A percentile compares a stretch with the other conserved stretches of the same genome.
Evolutionary conservation across 768 basidiomycete genomes (phyloP).

Genomic region (Strobilomyces echinocephalus): DNA sequence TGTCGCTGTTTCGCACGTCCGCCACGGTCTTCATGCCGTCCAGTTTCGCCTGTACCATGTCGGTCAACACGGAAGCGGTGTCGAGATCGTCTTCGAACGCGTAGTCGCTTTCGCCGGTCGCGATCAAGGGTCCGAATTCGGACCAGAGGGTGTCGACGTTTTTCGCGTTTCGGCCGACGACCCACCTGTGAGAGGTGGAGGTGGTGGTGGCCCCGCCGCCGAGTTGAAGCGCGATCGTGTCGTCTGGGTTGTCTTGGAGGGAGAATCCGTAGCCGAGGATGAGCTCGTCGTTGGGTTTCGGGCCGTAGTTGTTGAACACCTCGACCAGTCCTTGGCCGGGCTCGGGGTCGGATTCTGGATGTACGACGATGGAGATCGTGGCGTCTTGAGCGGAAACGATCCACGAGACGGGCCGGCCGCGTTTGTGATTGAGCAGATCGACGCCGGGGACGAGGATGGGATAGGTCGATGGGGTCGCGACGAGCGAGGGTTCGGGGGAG

Average conservation of each 20-base stretch:
- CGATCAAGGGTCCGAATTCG: slow-evolving; percentile 38
- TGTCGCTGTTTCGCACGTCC: slow-evolving; percentile 13
- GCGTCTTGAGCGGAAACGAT: slow-evolving; percentile 43
- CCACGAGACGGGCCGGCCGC: slow-evolving; percentile 82
- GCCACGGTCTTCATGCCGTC: slow-evolving; percentile 43
- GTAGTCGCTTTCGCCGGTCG: slow-evolving; percentile 16
- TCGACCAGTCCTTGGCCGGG: slow-evolving; percentile 31
- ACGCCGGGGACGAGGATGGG: slow-evolving; percentile 85
- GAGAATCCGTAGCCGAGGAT: slow-evolving; percentile 92
- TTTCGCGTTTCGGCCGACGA: slow-evolving; percentile 52
- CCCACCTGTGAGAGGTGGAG: slow-evolving; percentile 43
- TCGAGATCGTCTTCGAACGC: slow-evolving; percentile 64
- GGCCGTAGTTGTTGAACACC: slow-evolving; percentile 88
- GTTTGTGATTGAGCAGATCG: slow-evolving; percentile 82
- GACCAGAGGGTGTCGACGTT: slow-evolving; percentile 61
- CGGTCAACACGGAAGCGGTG: slow-evolving; percentile 56
- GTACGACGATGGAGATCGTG: slow-evolving; percentile 60
- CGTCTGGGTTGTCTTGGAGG: slow-evolving; percentile 73
- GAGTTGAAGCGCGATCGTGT: slow-evolving; percentile 77
- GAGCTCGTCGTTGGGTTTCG: slow-evolving; percentile 85
- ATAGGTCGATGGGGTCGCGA: slow-evolving; percentile 47
- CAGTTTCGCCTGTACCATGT: slow-evolving; percentile 57
- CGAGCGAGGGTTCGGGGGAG: slow-evolving; percentile 48
- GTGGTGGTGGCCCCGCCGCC: slow-evolving; percentile 47
- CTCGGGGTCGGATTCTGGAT: slow-evolving; percentile 31